Conservation (phyloP, 1,284 basidiomycete species). For the Ganoderma sinense region DNA sequence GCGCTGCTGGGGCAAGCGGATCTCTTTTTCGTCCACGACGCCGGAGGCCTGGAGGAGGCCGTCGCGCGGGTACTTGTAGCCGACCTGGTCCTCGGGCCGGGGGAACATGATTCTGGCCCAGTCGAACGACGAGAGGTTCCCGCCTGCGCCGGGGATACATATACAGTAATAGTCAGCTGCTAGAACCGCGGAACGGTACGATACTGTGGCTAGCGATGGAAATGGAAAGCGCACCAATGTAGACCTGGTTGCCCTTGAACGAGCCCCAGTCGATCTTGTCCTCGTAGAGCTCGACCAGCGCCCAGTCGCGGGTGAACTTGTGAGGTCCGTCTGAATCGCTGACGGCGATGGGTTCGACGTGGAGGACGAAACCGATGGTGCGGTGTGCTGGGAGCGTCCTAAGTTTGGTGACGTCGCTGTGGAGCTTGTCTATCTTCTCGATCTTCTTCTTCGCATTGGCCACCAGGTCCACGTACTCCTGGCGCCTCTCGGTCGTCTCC, state of each 20-base stretch:
- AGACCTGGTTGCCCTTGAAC: background rate
- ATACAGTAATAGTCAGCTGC: no score
- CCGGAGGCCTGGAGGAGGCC: background rate
- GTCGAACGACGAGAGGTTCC: background rate
- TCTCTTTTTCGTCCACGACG: background rate
- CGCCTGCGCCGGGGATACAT: background rate
- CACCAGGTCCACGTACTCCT: background rate
- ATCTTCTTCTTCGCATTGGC: background rate
- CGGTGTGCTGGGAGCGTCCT: background rate
- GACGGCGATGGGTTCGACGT: background rate
- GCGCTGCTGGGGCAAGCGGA: background rate
- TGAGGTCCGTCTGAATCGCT: background rate
- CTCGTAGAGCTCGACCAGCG: background rate
- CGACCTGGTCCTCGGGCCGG: background rate
- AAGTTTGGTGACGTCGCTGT: background rate
- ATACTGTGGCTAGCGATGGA: no score
- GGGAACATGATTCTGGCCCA: background rate
- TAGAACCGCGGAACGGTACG: no score
- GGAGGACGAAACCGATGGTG: background rate
- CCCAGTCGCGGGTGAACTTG: background rate
- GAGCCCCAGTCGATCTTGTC: background rate
- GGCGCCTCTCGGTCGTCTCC: background rate
- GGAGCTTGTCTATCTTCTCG: background rate
- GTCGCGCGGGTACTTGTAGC: background rate
- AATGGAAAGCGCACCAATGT: background rate